Base-by-base conservation (phyloP, 176 grass and related monocot genomes). In the Otatea glauca region DNA sequence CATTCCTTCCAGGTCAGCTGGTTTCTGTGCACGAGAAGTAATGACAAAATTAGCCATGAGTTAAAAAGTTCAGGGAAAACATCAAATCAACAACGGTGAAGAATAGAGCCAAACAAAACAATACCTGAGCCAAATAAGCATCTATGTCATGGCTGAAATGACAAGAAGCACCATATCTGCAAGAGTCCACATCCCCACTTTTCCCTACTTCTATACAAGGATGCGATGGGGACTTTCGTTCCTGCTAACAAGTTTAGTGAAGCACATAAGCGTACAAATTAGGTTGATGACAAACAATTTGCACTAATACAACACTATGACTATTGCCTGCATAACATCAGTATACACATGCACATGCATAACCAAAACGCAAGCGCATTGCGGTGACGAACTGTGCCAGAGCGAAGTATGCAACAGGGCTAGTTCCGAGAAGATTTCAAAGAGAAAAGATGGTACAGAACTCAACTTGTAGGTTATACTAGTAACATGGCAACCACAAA, bases 71-170 rank as follows among this genome's bases (percentile, higher is more conserved):
- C 11, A 68, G 51, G 53, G 29, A 11, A 72, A 82, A 47, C 9
- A 12, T 54, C 7, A 6, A 68, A 75, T 39, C 15, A 14, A 72
- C 62, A 21, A 15, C 15, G 74, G 12, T 18, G 2, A 25, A 3
- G 70, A 56, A 68, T 63, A 55, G 15, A 75, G 9, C 20, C 61
- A 49, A 61, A 84, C 49, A 72, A 61, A 74, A 75, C 1, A 65
- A 82, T 63, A 98, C 95, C 92, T 93, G 91, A 87, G 87, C 87
- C 73, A 98, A 84, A 82, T 90, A 98, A 72, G 87, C 92, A 89
- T 86, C 68, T 75, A 95, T 54, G 42, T 98, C 95, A 90, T 95
- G 95, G 87, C 85, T 95, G 89, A 93, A 95, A 70, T 87, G 95
- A 38, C 95, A 98, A 68, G 90, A 92, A 76, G 81, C 68, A 59